A percentile compares a stretch with the other conserved stretches of the same genome.
phyloP scores from a whole-genome alignment of 2,329 filamentous ascomycete genomes.

The Trichophyton rubrum region DNA sequence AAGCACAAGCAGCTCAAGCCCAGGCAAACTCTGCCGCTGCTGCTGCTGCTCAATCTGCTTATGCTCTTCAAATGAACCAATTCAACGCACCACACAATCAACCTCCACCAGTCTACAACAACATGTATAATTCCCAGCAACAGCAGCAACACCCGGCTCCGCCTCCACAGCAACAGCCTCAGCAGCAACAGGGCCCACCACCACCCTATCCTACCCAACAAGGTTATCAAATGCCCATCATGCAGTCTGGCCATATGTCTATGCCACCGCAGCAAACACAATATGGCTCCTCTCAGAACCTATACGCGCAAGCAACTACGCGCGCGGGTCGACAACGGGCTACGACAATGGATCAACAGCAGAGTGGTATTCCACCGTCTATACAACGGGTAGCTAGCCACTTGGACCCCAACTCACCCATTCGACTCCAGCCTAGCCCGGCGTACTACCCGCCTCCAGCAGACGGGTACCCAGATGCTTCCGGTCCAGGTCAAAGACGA shows the following conservation, averaged over 20 bases:
- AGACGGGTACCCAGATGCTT: slow-evolving; percentile 60
- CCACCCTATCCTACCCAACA: slow-evolving; percentile 68
- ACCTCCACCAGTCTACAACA: slow-evolving; percentile 53
- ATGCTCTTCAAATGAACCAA: slow-evolving; percentile 50
- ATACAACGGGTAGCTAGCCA: slow-evolving; percentile 94
- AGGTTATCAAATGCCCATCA: slow-evolving; percentile 62
- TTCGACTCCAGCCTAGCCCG: slow-evolving; percentile 84
- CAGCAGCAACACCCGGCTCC: slow-evolving; percentile 53
- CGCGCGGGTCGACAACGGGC: slow-evolving; percentile 74
- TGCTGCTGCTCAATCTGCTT: slow-evolving; percentile 44
- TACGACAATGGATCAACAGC: slow-evolving; percentile 91
- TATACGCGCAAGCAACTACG: slow-evolving; percentile 62
- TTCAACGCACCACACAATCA: slow-evolving; percentile 39
- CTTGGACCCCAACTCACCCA: slow-evolving; percentile 85
- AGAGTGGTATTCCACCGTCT: slow-evolving; percentile 79
- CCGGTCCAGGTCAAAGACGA: slow-evolving; percentile 53
- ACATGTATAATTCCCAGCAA: slow-evolving; percentile 59
- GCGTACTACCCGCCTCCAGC: slow-evolving; percentile 92
- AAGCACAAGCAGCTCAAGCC: slow-evolving; percentile 36
- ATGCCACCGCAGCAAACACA: slow-evolving; percentile 53
- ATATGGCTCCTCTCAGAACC: slow-evolving; percentile 62
- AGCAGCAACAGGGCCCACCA: slow-evolving; percentile 61
- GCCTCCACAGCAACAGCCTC: slow-evolving; percentile 47
- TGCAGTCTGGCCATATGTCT: slow-evolving; percentile 53
- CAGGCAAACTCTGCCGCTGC: slow-evolving; percentile 42